These are phyloP conservation scores for Meripilus lineatus DNA, from an alignment of 1,284 basidiomycete genomes.

Conservation along the genomic window DNA sequence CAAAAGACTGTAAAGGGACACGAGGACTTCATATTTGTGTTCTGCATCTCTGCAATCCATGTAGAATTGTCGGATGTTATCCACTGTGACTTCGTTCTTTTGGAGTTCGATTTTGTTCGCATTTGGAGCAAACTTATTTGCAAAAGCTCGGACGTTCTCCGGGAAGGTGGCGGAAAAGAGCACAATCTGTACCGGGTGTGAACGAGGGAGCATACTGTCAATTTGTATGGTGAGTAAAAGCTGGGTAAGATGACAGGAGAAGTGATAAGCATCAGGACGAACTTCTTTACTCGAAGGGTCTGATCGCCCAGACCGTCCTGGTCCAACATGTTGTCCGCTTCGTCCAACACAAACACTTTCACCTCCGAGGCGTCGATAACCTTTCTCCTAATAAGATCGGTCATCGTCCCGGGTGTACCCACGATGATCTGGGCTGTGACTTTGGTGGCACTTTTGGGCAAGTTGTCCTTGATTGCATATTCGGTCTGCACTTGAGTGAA, in stretches of 20 bases:
- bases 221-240: neutral
- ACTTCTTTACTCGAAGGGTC: conserved; percentile 94
- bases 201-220: conserved; percentile 62
- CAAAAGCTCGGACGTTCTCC: conserved; percentile 87
- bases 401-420: conserved; percentile 95
- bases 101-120: conserved; percentile 97
- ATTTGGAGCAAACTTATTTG: conserved; percentile 86
- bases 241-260: conserved; percentile 8
- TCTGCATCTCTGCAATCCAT: conserved; percentile 90
- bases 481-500: conserved; percentile 91
- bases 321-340: conserved; percentile 99
- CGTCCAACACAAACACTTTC: conserved; percentile 95
- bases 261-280: conserved; percentile 23
- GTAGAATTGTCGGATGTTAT: conserved; percentile 97
- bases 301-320: conserved; percentile 97
- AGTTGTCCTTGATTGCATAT: conserved; percentile 89
- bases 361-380: conserved; percentile 78
- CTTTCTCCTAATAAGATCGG: conserved; percentile 73
- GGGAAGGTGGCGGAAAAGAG: conserved; percentile 99
- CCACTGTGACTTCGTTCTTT: conserved; percentile 91
- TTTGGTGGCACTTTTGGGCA: conserved; percentile 61
- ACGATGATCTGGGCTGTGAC: conserved; percentile 91
- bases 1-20: conserved; percentile 85
- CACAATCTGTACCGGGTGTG: conserved; percentile 73
- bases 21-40: conserved; percentile 95